Evolutionary conservation across 2,329 filamentous ascomycete species (phyloP).

Genomic region (Beauveria rudraprayagi): DNA sequence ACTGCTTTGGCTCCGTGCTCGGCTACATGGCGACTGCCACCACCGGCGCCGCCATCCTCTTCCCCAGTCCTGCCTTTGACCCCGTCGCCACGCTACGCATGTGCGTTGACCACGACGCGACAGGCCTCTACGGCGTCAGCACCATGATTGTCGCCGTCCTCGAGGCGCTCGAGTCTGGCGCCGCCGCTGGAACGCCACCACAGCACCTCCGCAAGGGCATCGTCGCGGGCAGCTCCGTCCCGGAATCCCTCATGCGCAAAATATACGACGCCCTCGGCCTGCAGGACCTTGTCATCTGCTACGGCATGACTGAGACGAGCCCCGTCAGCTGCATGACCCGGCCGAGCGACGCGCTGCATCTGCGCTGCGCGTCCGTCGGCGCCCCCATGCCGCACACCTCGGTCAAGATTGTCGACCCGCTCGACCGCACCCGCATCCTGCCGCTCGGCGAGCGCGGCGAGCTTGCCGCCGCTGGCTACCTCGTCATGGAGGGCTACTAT

Average conservation of each 20-base stretch:
- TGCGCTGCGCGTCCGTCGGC: constrained; percentile 70
- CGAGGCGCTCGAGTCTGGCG: constrained; percentile 55
- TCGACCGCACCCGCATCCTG: constrained; percentile 50
- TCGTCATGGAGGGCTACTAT: constrained; percentile 89
- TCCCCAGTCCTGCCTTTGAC: constrained; percentile 82
- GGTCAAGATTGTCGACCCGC: constrained; percentile 66
- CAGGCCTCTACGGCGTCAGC: constrained; percentile 75
- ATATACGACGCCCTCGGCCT: constrained; percentile 69
- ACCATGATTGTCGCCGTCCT: constrained; percentile 93
- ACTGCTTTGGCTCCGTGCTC: constrained; percentile 84
- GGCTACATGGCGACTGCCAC: constrained; percentile 97
- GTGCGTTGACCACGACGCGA: constrained; percentile 45
- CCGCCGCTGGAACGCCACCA: constrained; percentile 17
- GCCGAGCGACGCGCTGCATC: constrained; percentile 64
- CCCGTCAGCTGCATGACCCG: constrained; percentile 76
- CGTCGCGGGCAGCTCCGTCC: constrained; percentile 79
- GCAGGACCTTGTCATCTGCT: constrained; percentile 81
- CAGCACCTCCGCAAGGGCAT: constrained; percentile 72
- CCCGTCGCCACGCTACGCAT: constrained; percentile 60
- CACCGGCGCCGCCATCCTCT: constrained; percentile 67
- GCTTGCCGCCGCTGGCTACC: constrained; percentile 73
- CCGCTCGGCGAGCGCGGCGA: constrained; percentile 65
- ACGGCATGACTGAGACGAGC: constrained; percentile 89
- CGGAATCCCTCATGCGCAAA: constrained; percentile 69
- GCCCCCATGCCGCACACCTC: constrained; percentile 73